Conservation (phyloP, 495 filamentous ascomycete genomes). For the Penicillium maclennaniae region DNA sequence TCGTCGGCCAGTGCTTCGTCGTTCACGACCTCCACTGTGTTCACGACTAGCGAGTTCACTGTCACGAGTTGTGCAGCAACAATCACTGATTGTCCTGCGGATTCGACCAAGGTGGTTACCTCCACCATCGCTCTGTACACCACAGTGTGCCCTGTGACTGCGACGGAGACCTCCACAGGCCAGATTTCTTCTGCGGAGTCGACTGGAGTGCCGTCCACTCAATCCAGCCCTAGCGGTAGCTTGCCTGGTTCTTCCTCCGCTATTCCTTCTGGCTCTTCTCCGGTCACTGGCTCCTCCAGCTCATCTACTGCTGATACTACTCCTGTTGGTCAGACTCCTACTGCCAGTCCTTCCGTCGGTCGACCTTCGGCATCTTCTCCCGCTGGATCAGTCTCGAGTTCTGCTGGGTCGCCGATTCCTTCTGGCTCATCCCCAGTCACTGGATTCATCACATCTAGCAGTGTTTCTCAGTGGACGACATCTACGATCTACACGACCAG, state of each 20-base stretch:
- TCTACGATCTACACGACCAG: conserved; percentile 37
- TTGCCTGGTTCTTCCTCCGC: neutral
- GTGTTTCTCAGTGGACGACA: conserved; percentile 8
- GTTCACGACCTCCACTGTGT: neutral
- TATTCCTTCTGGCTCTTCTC: neutral
- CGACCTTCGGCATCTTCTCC: neutral
- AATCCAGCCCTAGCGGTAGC: neutral
- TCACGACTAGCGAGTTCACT: conserved; percentile 24
- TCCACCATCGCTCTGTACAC: neutral
- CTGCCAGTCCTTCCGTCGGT: neutral
- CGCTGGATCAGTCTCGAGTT: too few relatives aligned
- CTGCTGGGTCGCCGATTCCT: too few relatives aligned
- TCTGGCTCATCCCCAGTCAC: too few relatives aligned
- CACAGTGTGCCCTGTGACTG: conserved; percentile 30
- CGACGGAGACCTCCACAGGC: conserved; percentile 2
- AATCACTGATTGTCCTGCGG: conserved; percentile 19
- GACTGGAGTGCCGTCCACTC: neutral
- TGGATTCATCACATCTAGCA: too few relatives aligned
- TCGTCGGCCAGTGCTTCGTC: neutral
- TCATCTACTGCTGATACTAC: conserved; percentile 6
- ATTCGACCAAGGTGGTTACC: neutral
- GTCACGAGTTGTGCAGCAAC: conserved; percentile 52
- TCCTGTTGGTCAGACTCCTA: conserved; percentile 6
- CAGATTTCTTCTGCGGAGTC: neutral
- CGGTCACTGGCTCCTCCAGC: neutral